Evolutionary conservation across 345 rosid species (phyloP), one percentile per base, ranked within the genome.

Genomic region (Citrus cavaleriei): DNA sequence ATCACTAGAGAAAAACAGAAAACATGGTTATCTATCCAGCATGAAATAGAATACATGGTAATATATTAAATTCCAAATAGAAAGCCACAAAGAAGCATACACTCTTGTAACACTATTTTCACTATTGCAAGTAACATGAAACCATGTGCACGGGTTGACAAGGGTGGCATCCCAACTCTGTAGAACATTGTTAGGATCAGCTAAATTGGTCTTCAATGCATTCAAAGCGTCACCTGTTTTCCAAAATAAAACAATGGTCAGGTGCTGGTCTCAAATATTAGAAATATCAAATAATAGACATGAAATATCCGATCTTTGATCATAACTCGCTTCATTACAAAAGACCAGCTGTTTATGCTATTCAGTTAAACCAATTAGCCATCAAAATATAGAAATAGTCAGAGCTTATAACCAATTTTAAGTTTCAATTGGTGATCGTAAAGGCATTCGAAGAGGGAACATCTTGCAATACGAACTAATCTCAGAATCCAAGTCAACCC

Each of bases 141-240:
- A 89, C 98, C 98, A 94, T 28, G 93, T 89, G 87, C 97, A 94
- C 10, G 97, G 98, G 85, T 82, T 89, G 74, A 84, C 90, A 72
- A 88, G 92, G 75, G 95, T 88, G 46, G 96, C 35, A 84, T 91
- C 93, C 98, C 98, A 94, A 85, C 93, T 91, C 75, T 91, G 90
- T 64, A 94, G 84, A 75, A 90, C 89, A 59, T 83, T 90, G 80
- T 89, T 87, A 75, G 98, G 98, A 84, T 93, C 97, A 18, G 76
- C 78, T 70, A 95, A 84, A 81, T 82, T 89, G 68, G 79, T 80
- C 89, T 85, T 95, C 81, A 95, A 55, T 7, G 97, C 91, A 87
- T 87, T 91, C 83, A 95, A 80, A 51, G 97, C 98, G 75, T 93
- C 98, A 72, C 98, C 98, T 94, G 83, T 77, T 62, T 80, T 46